Conservation (phyloP, 192 early-diverging fungal species). For the Backusella tarrabulga region DNA sequence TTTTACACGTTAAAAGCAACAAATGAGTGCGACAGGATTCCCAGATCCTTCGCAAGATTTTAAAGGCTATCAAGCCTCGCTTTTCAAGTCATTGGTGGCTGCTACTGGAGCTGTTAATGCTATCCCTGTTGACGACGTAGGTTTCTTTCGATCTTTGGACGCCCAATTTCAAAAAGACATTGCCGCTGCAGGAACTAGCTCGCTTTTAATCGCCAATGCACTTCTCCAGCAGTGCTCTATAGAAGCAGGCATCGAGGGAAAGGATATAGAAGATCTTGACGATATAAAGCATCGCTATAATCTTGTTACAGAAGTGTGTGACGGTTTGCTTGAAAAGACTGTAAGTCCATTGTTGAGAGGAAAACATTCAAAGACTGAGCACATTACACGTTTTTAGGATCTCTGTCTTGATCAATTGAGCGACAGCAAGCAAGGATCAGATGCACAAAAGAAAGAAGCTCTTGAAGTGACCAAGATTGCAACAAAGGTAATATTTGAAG, state of each 20-base stretch:
- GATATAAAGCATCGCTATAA: constrained; percentile 67
- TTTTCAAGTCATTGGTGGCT: constrained; percentile 50
- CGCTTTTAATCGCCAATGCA: constrained; percentile 30
- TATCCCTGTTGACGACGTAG: constrained; percentile 56
- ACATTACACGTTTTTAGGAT: constrained; percentile 50
- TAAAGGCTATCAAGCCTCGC: constrained; percentile 40
- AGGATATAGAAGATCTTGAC: constrained; percentile 53
- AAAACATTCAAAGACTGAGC: not conserved
- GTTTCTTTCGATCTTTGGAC: constrained; percentile 65
- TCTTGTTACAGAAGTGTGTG: constrained; percentile 69
- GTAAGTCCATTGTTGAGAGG: constrained; percentile 40
- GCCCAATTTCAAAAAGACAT: constrained; percentile 46
- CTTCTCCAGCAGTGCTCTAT: constrained; percentile 24
- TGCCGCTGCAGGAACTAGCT: constrained; percentile 17
- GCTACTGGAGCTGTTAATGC: constrained; percentile 61
- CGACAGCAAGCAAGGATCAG: constrained; percentile 30
- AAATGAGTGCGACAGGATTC: constrained; percentile 14
- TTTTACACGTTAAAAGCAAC: not conserved
- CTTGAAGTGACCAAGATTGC: constrained; percentile 47
- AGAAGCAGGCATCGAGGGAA: constrained; percentile 35
- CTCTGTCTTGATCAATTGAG: constrained; percentile 68
- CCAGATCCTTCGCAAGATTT: constrained; percentile 42
- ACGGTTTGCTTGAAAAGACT: constrained; percentile 80
- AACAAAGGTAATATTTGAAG: constrained; percentile 17
- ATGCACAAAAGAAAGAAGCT: constrained; percentile 40